Conservation (phyloP, 2,329 filamentous ascomycete genomes). For the Claviceps capensis region DNA sequence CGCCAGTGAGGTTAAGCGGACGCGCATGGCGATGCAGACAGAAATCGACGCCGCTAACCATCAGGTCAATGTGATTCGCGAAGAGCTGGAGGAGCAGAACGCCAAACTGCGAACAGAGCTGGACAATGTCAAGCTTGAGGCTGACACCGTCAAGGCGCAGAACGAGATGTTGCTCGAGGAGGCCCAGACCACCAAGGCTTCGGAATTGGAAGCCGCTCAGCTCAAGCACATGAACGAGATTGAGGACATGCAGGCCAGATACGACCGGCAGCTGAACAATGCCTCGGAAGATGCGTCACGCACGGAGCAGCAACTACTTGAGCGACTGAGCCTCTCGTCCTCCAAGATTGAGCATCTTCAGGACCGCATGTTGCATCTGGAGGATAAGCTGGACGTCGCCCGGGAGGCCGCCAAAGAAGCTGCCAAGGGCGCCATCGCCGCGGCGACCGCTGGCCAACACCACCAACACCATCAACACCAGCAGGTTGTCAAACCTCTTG, state of each 20-base stretch:
- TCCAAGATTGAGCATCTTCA: constrained; percentile 77
- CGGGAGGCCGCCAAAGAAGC: constrained; percentile 78
- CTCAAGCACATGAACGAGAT: constrained; percentile 54
- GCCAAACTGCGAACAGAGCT: constrained; percentile 58
- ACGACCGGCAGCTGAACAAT: constrained; percentile 60
- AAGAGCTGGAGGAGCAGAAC: constrained; percentile 71
- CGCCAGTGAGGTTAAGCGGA: constrained; percentile 67
- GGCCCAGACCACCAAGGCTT: constrained; percentile 53
- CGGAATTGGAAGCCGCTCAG: constrained; percentile 34
- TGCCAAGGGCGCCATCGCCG: constrained; percentile 38
- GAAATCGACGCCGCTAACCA: constrained; percentile 76
- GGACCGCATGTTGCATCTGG: constrained; percentile 70
- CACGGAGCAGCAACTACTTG: constrained; percentile 63
- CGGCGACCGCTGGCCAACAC: not conserved
- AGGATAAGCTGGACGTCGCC: constrained; percentile 83
- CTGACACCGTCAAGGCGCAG: constrained; percentile 66
- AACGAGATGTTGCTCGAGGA: constrained; percentile 79
- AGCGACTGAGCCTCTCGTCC: constrained; percentile 68
- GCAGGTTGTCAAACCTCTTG: constrained; percentile 23
- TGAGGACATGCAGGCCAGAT: constrained; percentile 62
- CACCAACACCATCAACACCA: constrained; percentile 10
- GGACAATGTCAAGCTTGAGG: constrained; percentile 64
- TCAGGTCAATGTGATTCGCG: constrained; percentile 70
- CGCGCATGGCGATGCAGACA: constrained; percentile 61
- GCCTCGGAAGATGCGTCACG: constrained; percentile 70